Conservation (phyloP, 441 rosid species). For the Erysimum pusillum region DNA sequence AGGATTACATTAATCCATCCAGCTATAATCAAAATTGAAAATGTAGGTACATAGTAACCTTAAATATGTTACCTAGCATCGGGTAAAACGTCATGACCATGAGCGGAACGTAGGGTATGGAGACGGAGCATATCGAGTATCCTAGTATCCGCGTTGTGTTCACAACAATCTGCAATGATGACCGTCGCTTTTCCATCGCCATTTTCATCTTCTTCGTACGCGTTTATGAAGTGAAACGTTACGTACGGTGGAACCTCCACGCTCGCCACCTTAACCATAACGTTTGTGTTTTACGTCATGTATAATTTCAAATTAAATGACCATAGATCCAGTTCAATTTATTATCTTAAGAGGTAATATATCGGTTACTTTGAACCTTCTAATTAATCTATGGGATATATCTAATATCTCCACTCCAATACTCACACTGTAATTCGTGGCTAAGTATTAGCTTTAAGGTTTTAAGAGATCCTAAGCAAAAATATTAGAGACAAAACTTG, state of each 20-base stretch:
- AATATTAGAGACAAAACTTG: neutral
- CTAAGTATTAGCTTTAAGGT: too few species aligned
- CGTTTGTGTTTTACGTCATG: neutral
- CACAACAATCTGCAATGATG: slow-evolving; percentile 89
- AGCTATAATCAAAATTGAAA: neutral
- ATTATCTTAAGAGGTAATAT: too few species aligned
- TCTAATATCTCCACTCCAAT: too few species aligned
- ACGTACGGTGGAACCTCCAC: slow-evolving; percentile 91
- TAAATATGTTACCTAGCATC: slow-evolving; percentile 67
- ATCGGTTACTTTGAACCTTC: too few species aligned
- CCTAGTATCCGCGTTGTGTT: slow-evolving; percentile 80
- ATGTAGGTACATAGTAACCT: neutral
- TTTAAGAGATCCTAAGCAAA: too few species aligned
- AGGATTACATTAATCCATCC: neutral
- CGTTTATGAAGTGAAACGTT: slow-evolving; percentile 95
- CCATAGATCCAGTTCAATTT: too few species aligned
- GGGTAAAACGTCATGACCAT: slow-evolving; percentile 75
- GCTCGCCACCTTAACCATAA: slow-evolving; percentile 69
- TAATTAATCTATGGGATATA: too few species aligned
- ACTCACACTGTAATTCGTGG: too few species aligned
- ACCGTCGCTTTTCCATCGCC: slow-evolving; percentile 78
- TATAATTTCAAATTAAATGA: neutral
- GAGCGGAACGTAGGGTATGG: slow-evolving; percentile 71
- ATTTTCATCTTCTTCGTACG: slow-evolving; percentile 78
- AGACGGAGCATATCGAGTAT: slow-evolving; percentile 82